A percentile compares a stretch with the other conserved stretches of the same genome.
These are phyloP conservation scores for Hanseniaspora clermontiae DNA, from an alignment of 805 yeast genomes.

Conservation along the genomic window DNA sequence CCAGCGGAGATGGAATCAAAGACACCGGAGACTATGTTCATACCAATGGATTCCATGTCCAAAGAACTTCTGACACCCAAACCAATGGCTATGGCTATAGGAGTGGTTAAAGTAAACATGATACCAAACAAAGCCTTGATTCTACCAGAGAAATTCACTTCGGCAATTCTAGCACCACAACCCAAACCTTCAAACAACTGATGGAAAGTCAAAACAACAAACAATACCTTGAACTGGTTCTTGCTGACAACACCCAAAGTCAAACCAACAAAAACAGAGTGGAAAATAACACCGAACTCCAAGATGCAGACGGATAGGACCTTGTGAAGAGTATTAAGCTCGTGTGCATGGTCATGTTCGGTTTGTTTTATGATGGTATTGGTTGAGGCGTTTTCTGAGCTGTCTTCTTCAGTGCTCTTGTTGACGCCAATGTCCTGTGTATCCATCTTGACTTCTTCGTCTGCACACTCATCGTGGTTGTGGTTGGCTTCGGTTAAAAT, in stretches of 20 bases:
- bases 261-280: slow-evolving; percentile 70
- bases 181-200: slow-evolving; percentile 83
- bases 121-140: slow-evolving; percentile 50
- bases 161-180: slow-evolving; percentile 63
- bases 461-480: neutral
- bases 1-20: slow-evolving; percentile 72
- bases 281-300: slow-evolving; percentile 73
- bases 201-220: slow-evolving; percentile 58
- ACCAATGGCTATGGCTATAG: slow-evolving; percentile 68
- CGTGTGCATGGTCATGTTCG: slow-evolving; percentile 12
- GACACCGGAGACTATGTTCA: slow-evolving; percentile 55
- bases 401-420: neutral
- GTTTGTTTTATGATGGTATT: neutral
- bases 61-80: slow-evolving; percentile 56
- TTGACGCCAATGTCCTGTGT: neutral
- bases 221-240: slow-evolving; percentile 57
- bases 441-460: neutral
- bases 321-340: slow-evolving; percentile 44
- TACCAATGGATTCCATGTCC: slow-evolving; percentile 44
- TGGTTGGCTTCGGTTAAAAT: neutral
- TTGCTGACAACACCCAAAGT: slow-evolving; percentile 61
- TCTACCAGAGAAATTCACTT: slow-evolving; percentile 38
- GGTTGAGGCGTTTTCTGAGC: neutral
- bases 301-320: slow-evolving; percentile 43
- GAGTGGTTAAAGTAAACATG: slow-evolving; percentile 48